phyloP scores from a whole-genome alignment of 2,329 filamentous ascomycete species.

The Diaporthe sp. region DNA sequence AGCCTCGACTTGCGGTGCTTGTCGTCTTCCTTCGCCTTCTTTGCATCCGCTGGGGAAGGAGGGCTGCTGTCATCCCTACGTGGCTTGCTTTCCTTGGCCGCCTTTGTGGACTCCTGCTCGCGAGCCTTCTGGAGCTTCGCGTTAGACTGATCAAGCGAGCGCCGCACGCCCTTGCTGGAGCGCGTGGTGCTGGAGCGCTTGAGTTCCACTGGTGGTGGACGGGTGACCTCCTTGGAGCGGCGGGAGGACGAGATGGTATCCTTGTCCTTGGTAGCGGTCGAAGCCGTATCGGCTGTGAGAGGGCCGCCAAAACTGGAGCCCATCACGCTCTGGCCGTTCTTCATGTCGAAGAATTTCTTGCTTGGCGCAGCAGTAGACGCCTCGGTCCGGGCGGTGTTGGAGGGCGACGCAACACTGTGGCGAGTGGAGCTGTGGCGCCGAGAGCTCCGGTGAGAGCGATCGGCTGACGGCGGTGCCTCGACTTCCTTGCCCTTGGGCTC shows the following conservation, averaged over 20 bases:
- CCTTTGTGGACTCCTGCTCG: constrained; percentile 42
- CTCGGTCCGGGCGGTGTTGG: constrained; percentile 48
- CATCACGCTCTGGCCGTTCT: constrained; percentile 53
- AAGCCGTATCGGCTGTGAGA: constrained; percentile 37
- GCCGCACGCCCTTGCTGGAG: constrained; percentile 47
- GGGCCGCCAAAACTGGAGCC: constrained; percentile 44
- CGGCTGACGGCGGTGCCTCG: constrained; percentile 47
- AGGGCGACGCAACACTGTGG: constrained; percentile 46
- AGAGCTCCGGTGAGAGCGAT: constrained; percentile 53
- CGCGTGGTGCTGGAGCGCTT: constrained; percentile 52
- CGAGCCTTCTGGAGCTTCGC: constrained; percentile 46
- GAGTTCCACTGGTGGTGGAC: constrained; percentile 46
- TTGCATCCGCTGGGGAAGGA: background rate
- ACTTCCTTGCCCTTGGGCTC: constrained; percentile 54
- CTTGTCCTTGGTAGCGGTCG: constrained; percentile 43
- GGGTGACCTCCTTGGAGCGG: constrained; percentile 45
- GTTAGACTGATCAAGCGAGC: constrained; percentile 48
- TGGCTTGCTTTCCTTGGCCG: constrained; percentile 26
- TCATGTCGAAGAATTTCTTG: constrained; percentile 60
- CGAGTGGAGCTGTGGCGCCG: constrained; percentile 58
- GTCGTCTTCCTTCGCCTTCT: constrained; percentile 28
- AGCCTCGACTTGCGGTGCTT: constrained; percentile 41
- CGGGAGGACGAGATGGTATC: constrained; percentile 35
- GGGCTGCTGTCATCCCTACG: constrained; percentile 27
- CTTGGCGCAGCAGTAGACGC: constrained; percentile 44